Base-by-base conservation (phyloP, 495 filamentous ascomycete species). In the Aspergillus homomorphus region DNA sequence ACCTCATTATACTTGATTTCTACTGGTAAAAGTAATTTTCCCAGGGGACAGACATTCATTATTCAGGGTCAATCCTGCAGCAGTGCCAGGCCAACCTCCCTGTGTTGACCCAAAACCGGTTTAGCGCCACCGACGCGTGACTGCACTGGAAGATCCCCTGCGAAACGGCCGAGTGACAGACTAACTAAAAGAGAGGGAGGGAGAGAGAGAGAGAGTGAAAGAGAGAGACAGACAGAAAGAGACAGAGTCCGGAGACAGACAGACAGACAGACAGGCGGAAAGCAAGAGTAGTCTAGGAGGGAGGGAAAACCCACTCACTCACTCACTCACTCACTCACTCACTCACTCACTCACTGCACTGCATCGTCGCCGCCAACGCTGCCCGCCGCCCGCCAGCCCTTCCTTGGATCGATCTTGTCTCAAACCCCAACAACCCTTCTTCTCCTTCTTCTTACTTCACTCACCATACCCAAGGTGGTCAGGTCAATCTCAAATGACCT, bases 51-150 rank as follows among this genome's bases (percentile, higher is more conserved):
- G 53, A 61, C 22, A 38, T 42, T 45, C 14, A 30, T 42, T 18
- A 49, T 53, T 24, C 52, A 61, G 26, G n/a, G 19, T 23, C 23
- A 43, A 16, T 3, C 14, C 42, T 5, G 4, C 42, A 3, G 15
- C 15, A 38, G 19, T 7, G 15, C 22, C 46, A 54, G 24, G 44
- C 49, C 65, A 62, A 64, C 55, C 62, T 57, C 56, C 59, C 54
- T 51, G 23, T 49, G 48, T 28, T 14, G 9, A 16, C 50, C 54
- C 64, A 24, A 57, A 64, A 66, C 45, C 44, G 73, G 73, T 14
- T 62, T 77, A 77, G 74, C 72, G 72, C 53, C 50, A 49, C 73
- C 71, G 74, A 77, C 74, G 74, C 74, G 74, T 77, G 74, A 77
- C 72, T 60, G 61, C 62, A 69, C 58, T 58, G 66, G 63, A 65